Base-by-base conservation (phyloP, 768 basidiomycete genomes). In the Boletus bicolor region DNA sequence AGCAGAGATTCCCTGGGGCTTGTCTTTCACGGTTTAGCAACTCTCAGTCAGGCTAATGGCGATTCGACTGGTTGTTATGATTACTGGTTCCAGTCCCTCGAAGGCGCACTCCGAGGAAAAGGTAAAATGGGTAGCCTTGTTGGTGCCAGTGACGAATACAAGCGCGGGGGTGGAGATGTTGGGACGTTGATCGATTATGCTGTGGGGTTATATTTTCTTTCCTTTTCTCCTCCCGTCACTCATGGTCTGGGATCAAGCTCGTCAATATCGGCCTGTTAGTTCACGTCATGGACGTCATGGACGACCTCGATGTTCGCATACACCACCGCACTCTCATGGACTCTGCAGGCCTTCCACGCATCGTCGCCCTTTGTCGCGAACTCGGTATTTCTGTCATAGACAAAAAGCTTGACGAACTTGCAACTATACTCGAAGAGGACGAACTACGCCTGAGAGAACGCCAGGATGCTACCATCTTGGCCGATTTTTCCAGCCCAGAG, bases 121-220 rank as follows among this genome's bases (percentile, higher is more conserved):
- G 96, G 96, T 1, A 89, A 86, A 69, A 94, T 98, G 92, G 96
- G 96, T 1, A 97, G 91, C 68, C 72, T 91, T 39, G 96, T 99
- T 8, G 97, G 97, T 0, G 93, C 93, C 24, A 96, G 94, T 63
- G 91, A 95, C 14, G 94, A 98, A 62, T 82, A 95, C 53, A 82
- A 81, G 70, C 84, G 82, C 55, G 75, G 79, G 56, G 82, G 81
- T 44, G 84, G 86, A 39, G 69, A 83, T 19, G 87, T 89, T 56
- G 82, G 77, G 41, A 81, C 82, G 43, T 69, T 95, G 57, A 87
- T 87, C 57, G 93, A 96, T 49, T 96, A 95, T 63, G 89, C 91
- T 68, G 93, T 95, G 64, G 63, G 87, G 76, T 51, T 51, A 36
- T 44, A 28, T 52, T 53, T 17, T 5, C 44, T 52, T 54, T 12